These are phyloP conservation scores for Chalciporus chontae DNA, from an alignment of 768 basidiomycete species.

Conservation along the genomic window DNA sequence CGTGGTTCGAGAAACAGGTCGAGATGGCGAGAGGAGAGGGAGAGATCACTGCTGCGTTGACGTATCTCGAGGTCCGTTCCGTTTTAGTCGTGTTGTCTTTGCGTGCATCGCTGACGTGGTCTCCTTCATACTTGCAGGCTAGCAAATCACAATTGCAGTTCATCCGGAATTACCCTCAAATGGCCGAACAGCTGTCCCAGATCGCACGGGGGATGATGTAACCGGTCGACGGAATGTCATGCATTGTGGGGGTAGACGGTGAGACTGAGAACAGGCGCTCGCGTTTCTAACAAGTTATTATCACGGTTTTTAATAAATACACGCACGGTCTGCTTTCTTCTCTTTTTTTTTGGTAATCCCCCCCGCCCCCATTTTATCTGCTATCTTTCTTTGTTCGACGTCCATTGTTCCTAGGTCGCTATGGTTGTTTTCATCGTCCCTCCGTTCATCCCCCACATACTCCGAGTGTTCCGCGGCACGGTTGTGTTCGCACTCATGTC, in stretches of 20 bases:
- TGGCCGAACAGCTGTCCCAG: conserved; percentile 64
- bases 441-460: not conserved
- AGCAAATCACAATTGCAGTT: conserved; percentile 82
- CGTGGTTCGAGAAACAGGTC: conserved; percentile 81
- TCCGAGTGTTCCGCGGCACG: conserved; percentile 2
- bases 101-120: not conserved
- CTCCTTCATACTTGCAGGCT: conserved; percentile 46
- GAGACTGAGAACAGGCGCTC: conserved; percentile 3
- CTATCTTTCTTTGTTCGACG: not conserved
- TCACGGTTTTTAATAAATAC: conserved; percentile 9
- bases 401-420: not conserved
- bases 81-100: not conserved
- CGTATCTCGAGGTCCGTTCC: conserved; percentile 69
- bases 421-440: not conserved
- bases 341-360: not conserved
- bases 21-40: conserved; percentile 87
- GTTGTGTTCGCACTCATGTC: not conserved
- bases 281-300: conserved; percentile 4
- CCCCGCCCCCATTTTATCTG: too few species aligned
- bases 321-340: conserved; percentile 1
- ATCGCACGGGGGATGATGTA: conserved; percentile 42
- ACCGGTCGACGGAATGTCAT: conserved; percentile 1
- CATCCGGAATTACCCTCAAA: conserved; percentile 75
- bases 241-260: conserved; percentile 2
- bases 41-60: conserved; percentile 76